Evolutionary conservation across 176 grass and related monocot species (phyloP).

Genomic region (Otatea glauca): DNA sequence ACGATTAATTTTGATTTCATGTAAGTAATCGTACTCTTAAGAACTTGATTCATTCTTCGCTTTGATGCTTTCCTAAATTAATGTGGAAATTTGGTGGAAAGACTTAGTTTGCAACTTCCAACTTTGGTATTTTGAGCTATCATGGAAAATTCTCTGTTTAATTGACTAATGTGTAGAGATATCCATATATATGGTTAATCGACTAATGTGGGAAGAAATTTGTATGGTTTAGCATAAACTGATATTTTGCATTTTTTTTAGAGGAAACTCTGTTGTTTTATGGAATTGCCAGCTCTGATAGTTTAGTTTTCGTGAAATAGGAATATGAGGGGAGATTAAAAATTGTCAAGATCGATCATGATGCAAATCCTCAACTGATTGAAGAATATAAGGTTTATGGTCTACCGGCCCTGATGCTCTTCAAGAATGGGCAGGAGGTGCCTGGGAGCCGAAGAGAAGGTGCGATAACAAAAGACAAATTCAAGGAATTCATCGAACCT

Average conservation of each 20-base stretch:
- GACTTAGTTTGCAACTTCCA: background rate
- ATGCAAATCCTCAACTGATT: conserved; percentile 77
- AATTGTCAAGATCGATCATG: conserved; percentile 94
- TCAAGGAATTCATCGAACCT: conserved; percentile 81
- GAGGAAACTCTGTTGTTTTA: background rate
- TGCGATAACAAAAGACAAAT: conserved; percentile 79
- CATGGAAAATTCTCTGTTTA: background rate
- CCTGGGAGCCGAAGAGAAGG: conserved; percentile 88
- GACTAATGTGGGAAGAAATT: too few species aligned
- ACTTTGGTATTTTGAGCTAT: background rate
- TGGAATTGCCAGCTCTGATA: background rate
- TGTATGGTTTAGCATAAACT: background rate
- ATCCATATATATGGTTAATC: background rate
- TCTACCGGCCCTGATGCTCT: conserved; percentile 77
- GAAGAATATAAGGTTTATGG: conserved; percentile 84
- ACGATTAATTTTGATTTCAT: background rate
- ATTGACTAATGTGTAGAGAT: background rate
- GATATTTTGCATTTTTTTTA: background rate
- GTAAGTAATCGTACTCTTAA: background rate
- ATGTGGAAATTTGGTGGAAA: background rate
- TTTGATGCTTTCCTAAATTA: background rate
- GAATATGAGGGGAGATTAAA: conserved; percentile 78
- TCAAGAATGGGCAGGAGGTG: conserved; percentile 87
- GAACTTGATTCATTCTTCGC: background rate
- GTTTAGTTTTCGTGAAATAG: conserved; percentile 48